These are phyloP conservation scores for Thozetella sp. DNA, from an alignment of 495 filamentous ascomycete species.

Conservation along the genomic window DNA sequence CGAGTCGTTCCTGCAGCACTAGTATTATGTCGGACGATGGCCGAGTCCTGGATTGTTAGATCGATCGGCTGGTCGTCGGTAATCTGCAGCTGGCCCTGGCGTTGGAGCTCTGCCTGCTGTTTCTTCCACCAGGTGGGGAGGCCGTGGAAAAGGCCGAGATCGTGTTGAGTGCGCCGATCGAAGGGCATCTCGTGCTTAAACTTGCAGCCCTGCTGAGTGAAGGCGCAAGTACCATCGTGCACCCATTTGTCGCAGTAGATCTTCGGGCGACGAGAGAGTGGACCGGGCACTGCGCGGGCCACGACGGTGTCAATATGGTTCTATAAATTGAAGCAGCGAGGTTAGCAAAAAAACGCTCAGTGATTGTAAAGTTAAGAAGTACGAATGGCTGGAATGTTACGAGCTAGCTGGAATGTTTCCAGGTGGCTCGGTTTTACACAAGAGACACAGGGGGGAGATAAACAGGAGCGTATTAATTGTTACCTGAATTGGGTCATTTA, in stretches of 20 bases:
- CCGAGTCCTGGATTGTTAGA: too few relatives aligned
- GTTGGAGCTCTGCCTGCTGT: constrained; percentile 40
- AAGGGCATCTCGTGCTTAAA: constrained; percentile 87
- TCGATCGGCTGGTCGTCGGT: constrained; percentile 5
- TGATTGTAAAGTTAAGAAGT: too few relatives aligned
- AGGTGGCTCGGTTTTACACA: not conserved
- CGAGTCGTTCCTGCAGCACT: too few relatives aligned
- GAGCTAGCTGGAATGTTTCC: too few relatives aligned
- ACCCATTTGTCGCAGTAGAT: constrained; percentile 88
- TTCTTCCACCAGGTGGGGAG: constrained; percentile 54
- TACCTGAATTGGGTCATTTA: constrained; percentile 34
- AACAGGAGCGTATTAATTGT: constrained; percentile 6
- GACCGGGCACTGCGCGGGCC: constrained; percentile 13
- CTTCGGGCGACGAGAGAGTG: constrained; percentile 48
- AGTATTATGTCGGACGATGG: too few relatives aligned
- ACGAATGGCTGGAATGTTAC: too few relatives aligned
- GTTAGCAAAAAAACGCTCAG: too few relatives aligned
- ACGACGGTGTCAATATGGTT: constrained; percentile 30
- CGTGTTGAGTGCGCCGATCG: constrained; percentile 56
- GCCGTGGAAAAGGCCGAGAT: constrained; percentile 62
- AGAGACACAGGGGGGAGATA: not conserved
- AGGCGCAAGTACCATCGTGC: constrained; percentile 80
- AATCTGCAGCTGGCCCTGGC: not conserved
- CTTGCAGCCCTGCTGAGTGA: constrained; percentile 79
- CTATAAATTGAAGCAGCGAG: not conserved